Base-by-base conservation (phyloP, 352 stramenopile genomes). In the Aphanomyces astaci region DNA sequence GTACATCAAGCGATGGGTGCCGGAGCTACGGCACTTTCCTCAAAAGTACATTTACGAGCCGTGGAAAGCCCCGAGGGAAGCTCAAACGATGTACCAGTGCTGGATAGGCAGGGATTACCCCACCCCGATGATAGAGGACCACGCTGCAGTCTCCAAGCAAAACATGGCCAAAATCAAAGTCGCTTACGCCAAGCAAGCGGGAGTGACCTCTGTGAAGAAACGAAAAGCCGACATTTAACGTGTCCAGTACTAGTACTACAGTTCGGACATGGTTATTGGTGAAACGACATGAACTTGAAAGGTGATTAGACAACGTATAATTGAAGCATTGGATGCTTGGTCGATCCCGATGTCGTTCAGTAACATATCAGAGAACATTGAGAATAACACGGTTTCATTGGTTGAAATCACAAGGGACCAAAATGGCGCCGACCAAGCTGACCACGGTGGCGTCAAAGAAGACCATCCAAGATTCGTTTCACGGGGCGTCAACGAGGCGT, bases 21-120 rank as follows among this genome's bases (percentile, higher is more conserved):
- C 95, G 3, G 82, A 80, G 55, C 80, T 99, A 28, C 76, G 75
- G 28, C 82, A 98, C 13, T 89, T 98, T 71, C 96, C 96, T 19
- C 74, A 78, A 45, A 98, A 98, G 76, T 98, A 98, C 76, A 99
- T 98, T 55, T 99, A 98, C 74, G 94, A 98, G 72, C 96, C 95
- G 1, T 99, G 96, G 96, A 98, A 96, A 64, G 94, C 96, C n/a
- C 94, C 96, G 0, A 68, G 88, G 43, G 84, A 73, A 28, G 82
- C 98, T 33, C 92, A 97, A 60, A 77, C 92, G 24, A 76, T 82
- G 5, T 81, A 81, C 5, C 86, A 87, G 3, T 96, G 89, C 64
- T 74, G 96, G 19, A 86, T 97, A 27, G 95, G 94, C 28, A 87
- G 88, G 65, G 85, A 98, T 75, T 98, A 99, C 71, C 96, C 96